Evolutionary conservation across 2,329 filamentous ascomycete genomes (phyloP), one percentile per base, ranked within the genome.

Genomic region (Lachnellula hyalina): DNA sequence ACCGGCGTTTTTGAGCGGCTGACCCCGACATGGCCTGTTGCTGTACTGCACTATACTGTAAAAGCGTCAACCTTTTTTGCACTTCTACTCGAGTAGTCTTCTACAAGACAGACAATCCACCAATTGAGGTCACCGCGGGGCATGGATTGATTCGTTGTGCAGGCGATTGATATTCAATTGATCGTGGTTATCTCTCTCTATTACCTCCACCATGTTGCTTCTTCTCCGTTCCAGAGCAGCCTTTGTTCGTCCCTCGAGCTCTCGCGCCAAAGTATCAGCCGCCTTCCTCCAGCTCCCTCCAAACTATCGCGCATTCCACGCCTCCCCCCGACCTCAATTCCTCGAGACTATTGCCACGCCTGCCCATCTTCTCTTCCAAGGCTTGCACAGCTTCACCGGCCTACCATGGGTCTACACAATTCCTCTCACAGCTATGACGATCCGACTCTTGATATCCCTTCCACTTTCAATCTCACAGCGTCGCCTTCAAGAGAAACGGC

Each of bases 391-490:
- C 21, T 11, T 72, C 41, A 74, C 72, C 15, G 70, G 73, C 44
- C 70, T 83, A 2, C 73, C 80, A 52, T 85, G 81, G 81, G 76
- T 70, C 7, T 70, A 73, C 12, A 76, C 77, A 19, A 75, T 85
- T 42, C 81, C 81, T 4, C 67, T 82, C 51, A 74, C 78, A 4
- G 81, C 81, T 3, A 63, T 83, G 41, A 49, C 77, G 15, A 71
- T 82, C 2, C 78, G 81, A 47, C 71, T 68, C 17, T 53, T 71
- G 6, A 65, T 82, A 49, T 73, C 76, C 42, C 68, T 78, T 9
- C 78, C 79, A 3, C 55, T 80, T 11, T 67, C 77, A 41, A 65
- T 77, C 42, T 76, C 73, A 60, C 56, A 71, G 55, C 69, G 75
- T 62, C 60, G 66, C 52, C 66, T 67, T 56, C 69, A 61, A 57